Conservation (phyloP, 1,139 yeast genomes). For the Sugiyamaella castrensis region DNA sequence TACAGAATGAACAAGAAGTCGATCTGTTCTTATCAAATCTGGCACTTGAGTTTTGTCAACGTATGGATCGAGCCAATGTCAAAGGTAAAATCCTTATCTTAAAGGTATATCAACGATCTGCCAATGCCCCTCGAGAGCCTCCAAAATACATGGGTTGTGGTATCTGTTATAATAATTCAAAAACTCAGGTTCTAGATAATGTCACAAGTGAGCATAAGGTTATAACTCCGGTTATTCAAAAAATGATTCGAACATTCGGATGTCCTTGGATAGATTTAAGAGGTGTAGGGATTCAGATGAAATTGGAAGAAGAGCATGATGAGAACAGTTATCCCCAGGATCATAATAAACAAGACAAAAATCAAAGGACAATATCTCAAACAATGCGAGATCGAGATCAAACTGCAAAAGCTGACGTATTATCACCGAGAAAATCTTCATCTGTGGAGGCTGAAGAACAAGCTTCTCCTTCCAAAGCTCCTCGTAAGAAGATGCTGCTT, state of each 20-base stretch:
- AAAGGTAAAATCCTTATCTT: conserved; percentile 59
- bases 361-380: conserved; percentile 4
- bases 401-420: neutral
- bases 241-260: conserved; percentile 53
- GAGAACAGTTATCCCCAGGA: neutral
- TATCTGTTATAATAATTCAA: conserved; percentile 59
- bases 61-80: conserved; percentile 50
- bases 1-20: conserved; percentile 56
- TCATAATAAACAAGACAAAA: conserved; percentile 1
- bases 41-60: conserved; percentile 54
- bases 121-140: conserved; percentile 67
- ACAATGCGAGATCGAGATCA: neutral
- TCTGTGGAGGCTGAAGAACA: neutral
- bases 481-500: conserved; percentile 1
- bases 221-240: conserved; percentile 58
- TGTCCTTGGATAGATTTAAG: conserved; percentile 68
- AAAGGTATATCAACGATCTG: conserved; percentile 60
- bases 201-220: conserved; percentile 62
- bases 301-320: conserved; percentile 36
- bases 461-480: neutral
- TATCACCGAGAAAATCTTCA: neutral
- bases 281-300: conserved; percentile 73
- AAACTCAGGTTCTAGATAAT: conserved; percentile 58
- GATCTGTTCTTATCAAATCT: conserved; percentile 60
- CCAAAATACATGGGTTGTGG: conserved; percentile 87